A percentile compares a stretch with the other conserved stretches of the same genome.
phyloP scores from a whole-genome alignment of 2,329 filamentous ascomycete genomes.

The Epichloe festucae region DNA sequence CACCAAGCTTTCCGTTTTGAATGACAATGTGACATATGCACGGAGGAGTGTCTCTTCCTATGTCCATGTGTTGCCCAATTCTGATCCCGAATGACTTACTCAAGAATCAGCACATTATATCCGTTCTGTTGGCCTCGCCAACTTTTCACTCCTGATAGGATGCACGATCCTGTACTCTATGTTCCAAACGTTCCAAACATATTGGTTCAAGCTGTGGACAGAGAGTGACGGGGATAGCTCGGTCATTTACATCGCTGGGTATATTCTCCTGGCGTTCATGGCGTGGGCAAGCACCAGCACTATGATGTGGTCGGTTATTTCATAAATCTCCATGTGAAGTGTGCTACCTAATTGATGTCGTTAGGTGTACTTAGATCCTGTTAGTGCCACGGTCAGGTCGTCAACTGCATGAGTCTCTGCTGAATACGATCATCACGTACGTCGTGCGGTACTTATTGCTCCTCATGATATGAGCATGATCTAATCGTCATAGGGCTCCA shows the following conservation, averaged over 20 bases:
- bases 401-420: not conserved
- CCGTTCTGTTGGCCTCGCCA: too few relatives aligned
- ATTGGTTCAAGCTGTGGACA: constrained; percentile 28
- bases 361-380: not conserved
- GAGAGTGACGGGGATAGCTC: constrained; percentile 7
- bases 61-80: not conserved
- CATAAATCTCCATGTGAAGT: not conserved
- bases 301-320: not conserved
- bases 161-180: not conserved
- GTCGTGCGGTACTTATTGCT: not conserved
- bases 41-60: not conserved
- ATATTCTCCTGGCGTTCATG: not conserved
- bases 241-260: not conserved
- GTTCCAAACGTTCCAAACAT: constrained; percentile 22
- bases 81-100: too few relatives aligned
- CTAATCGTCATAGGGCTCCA: not conserved
- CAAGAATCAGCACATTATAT: too few relatives aligned
- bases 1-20: not conserved
- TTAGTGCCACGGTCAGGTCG: not conserved
- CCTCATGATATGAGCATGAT: not conserved
- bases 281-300: not conserved
- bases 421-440: not conserved
- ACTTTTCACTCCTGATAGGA: too few relatives aligned
- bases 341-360: not conserved
- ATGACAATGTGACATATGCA: not conserved